These are phyloP conservation scores for Xylariaceae sp. DNA, from an alignment of 2,329 filamentous ascomycete species.

Conservation along the genomic window DNA sequence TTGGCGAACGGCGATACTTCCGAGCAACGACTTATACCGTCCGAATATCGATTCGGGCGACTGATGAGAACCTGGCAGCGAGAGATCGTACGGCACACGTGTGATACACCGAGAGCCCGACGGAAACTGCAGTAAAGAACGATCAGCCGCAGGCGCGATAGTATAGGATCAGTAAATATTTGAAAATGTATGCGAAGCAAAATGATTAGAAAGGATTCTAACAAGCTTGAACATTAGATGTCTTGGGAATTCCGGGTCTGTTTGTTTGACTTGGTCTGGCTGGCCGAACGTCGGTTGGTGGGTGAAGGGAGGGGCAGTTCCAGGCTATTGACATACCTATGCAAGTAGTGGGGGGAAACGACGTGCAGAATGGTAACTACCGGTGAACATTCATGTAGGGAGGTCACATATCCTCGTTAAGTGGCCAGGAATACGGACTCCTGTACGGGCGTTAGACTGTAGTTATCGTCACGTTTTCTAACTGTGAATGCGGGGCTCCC, in stretches of 20 bases:
- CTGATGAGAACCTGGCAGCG: not conserved
- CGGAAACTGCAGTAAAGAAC: not conserved
- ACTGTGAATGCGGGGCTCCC: not conserved
- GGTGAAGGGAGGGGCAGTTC: conserved; percentile 4
- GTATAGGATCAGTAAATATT: not conserved
- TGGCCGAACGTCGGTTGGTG: not conserved
- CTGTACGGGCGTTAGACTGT: too few relatives aligned
- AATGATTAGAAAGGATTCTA: not conserved
- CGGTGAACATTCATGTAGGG: not conserved
- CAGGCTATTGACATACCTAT: conserved; percentile 2
- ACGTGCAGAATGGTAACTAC: too few relatives aligned
- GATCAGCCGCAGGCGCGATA: not conserved
- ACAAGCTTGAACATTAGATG: not conserved
- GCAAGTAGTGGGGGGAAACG: not conserved
- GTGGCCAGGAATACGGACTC: too few relatives aligned
- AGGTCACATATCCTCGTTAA: too few relatives aligned
- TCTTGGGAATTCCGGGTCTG: not conserved
- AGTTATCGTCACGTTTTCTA: not conserved
- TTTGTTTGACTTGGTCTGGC: not conserved
- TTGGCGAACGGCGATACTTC: not conserved
- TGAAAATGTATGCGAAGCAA: not conserved
- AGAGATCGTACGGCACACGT: not conserved
- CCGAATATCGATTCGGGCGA: not conserved
- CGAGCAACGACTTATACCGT: not conserved
- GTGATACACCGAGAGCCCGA: not conserved